Evolutionary conservation across 768 basidiomycete genomes (phyloP), one percentile per base, ranked within the genome.

Genomic region (Boletus tomentosulus): DNA sequence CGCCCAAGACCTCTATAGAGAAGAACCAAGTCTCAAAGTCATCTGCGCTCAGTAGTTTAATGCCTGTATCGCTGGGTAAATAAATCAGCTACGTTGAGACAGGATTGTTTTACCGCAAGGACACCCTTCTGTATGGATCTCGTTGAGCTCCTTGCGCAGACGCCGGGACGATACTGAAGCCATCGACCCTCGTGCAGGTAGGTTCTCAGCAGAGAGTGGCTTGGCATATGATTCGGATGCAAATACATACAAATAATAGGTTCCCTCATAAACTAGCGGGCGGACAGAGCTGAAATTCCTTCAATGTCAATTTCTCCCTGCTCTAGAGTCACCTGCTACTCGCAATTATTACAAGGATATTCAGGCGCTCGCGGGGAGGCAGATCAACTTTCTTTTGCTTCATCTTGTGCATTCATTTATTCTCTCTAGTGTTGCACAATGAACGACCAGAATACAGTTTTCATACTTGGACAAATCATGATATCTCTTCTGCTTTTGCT

Each of bases 1-100:
- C 87, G 24, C 92, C 92, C 75, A 92, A 79, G 49, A 93, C 86
- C 67, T 90, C 83, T 64, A 94, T 83, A 3, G 84, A 79, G 64
- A 94, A 83, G 62, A 76, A 69, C 92, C 92, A 94, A 28, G 78
- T 84, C 58, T 78, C 71, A 61, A 92, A 85, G 72, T 92, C 84
- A 50, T 92, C 87, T 4, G 90, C 89, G 50, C 79, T 77, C 39
- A 89, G 62, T 25, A 93, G 77, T 53, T 73, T 80, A 61, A 93
- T 90, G 35, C 92, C 90, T 88, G 63, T 0, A 19, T 31, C 28
- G 37, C 33, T 50, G 13, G 15, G 30, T 55, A 24, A 60, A 41
- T 38, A 15, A 35, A 48, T 39, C 42, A n/a, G 38, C 19, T 12
- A 38, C 3, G 25, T 15, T 9, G 13, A 34, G 28, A 35, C 15